Evolutionary conservation across 441 rosid genomes (phyloP).

Genomic region (Sinapis alba): DNA sequence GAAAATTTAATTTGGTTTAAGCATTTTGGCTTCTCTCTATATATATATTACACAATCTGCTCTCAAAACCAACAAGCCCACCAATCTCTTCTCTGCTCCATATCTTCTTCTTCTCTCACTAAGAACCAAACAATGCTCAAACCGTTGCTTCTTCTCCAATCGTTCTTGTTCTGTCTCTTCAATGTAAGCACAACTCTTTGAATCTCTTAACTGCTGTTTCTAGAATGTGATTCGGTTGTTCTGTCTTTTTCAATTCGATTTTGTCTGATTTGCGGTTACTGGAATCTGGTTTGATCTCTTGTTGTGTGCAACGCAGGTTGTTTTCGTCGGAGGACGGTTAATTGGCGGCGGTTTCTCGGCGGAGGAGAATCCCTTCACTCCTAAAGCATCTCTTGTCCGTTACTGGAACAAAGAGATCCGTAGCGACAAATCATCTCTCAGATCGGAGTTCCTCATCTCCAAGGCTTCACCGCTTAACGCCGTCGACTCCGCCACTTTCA

Average conservation of each 20-base stretch:
- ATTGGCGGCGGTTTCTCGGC: constrained; percentile 35
- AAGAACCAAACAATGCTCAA: constrained; percentile 42
- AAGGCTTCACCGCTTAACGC: constrained; percentile 73
- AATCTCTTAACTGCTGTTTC: background rate
- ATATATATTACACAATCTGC: constrained; percentile 23
- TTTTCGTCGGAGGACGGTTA: constrained; percentile 37
- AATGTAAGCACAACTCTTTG: constrained; percentile 41
- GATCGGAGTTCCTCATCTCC: constrained; percentile 60
- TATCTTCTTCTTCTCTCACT: constrained; percentile 27
- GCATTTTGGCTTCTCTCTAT: constrained; percentile 22
- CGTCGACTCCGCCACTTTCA: constrained; percentile 58
- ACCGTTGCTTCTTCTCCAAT: constrained; percentile 32
- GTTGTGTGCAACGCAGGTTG: constrained; percentile 58
- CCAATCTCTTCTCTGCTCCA: constrained; percentile 38
- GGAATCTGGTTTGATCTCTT: background rate
- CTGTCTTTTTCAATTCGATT: background rate
- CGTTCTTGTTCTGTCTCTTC: constrained; percentile 38
- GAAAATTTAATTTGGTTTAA: constrained; percentile 3
- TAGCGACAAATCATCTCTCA: constrained; percentile 37
- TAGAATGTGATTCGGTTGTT: background rate
- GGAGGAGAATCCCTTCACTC: constrained; percentile 69
- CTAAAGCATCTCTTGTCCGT: constrained; percentile 64
- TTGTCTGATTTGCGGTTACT: background rate
- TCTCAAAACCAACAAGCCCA: constrained; percentile 40
- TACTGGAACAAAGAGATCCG: constrained; percentile 79